Evolutionary conservation across 805 yeast genomes (phyloP).

Genomic region (Cyberlindnera saturnus): DNA sequence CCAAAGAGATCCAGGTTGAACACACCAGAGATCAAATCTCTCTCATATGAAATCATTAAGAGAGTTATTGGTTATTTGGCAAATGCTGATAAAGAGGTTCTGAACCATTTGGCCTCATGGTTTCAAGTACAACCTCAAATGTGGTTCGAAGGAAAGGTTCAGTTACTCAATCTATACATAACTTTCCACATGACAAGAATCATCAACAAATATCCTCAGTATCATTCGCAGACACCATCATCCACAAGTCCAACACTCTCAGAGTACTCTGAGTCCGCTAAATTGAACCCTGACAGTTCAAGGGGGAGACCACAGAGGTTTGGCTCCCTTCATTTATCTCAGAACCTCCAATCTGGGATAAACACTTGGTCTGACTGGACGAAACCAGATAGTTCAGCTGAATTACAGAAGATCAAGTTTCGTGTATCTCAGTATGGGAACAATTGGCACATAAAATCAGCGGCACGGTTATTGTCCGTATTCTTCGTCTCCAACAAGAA

Average conservation of each 20-base stretch:
- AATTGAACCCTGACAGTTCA: constrained; percentile 2
- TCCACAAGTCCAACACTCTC: constrained; percentile 3
- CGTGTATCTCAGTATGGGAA: constrained; percentile 57
- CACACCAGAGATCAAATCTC: constrained; percentile 44
- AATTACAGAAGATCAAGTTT: constrained; percentile 25
- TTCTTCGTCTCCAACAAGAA: constrained; percentile 48
- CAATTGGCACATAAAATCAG: constrained; percentile 77
- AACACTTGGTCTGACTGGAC: constrained; percentile 2
- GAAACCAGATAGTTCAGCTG: not conserved
- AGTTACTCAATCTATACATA: constrained; percentile 66
- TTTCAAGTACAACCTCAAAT: constrained; percentile 38
- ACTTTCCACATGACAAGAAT: constrained; percentile 66
- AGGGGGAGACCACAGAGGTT: not conserved
- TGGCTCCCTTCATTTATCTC: not conserved
- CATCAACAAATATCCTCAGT: constrained; percentile 23
- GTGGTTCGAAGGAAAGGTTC: constrained; percentile 49
- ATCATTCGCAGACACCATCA: not conserved
- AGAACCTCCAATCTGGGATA: constrained; percentile 2
- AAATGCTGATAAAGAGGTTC: constrained; percentile 33
- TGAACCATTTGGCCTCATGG: constrained; percentile 49
- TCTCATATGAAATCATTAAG: constrained; percentile 66
- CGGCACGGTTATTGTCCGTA: constrained; percentile 51
- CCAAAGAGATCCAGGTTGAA: constrained; percentile 19
- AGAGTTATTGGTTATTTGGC: constrained; percentile 65
- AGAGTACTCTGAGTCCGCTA: constrained; percentile 4